A percentile compares a stretch with the other conserved stretches of the same genome.
phyloP scores from a whole-genome alignment of 192 early-diverging fungal species.

The Radiomyces spectabilis region DNA sequence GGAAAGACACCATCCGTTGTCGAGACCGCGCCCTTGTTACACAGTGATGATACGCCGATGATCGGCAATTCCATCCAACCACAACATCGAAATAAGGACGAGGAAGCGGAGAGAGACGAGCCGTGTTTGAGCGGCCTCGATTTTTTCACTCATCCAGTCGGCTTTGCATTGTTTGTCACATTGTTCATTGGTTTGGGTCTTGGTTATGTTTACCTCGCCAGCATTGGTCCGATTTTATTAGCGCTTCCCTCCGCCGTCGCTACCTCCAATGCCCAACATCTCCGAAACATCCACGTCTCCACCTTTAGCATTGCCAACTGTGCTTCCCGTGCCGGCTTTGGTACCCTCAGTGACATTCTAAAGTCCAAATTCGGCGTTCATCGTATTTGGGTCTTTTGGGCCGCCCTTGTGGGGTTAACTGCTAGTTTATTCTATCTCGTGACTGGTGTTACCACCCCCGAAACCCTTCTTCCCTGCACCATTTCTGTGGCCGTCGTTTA shows the following conservation, averaged over 20 bases:
- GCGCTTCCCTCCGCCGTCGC: conserved; percentile 5
- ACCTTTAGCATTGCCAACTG: conserved; percentile 22
- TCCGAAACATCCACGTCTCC: conserved; percentile 24
- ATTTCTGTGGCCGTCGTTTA: conserved; percentile 14
- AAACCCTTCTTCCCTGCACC: conserved; percentile 13
- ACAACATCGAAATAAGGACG: too few species aligned
- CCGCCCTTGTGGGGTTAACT: conserved; percentile 3
- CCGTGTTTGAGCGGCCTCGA: conserved; percentile 4
- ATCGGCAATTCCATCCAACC: too few species aligned
- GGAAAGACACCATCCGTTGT: too few species aligned
- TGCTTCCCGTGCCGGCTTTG: conserved; percentile 18
- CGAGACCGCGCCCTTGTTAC: too few species aligned
- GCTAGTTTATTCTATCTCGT: conserved; percentile 4
- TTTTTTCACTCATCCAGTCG: conserved; percentile 21
- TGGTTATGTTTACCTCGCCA: conserved; percentile 26
- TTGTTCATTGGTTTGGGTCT: conserved; percentile 17
- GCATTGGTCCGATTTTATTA: conserved; percentile 17
- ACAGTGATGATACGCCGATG: too few species aligned
- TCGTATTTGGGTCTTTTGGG: conserved; percentile 24
- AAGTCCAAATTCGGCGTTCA: conserved; percentile 14
- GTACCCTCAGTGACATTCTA: conserved; percentile 16
- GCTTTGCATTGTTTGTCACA: conserved; percentile 10
- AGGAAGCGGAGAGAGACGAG: not conserved
- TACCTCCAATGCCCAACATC: conserved; percentile 6
- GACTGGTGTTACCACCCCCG: not conserved